These are phyloP conservation scores for Cicer yamashitae DNA, from an alignment of 306 rosid species.

Conservation along the genomic window DNA sequence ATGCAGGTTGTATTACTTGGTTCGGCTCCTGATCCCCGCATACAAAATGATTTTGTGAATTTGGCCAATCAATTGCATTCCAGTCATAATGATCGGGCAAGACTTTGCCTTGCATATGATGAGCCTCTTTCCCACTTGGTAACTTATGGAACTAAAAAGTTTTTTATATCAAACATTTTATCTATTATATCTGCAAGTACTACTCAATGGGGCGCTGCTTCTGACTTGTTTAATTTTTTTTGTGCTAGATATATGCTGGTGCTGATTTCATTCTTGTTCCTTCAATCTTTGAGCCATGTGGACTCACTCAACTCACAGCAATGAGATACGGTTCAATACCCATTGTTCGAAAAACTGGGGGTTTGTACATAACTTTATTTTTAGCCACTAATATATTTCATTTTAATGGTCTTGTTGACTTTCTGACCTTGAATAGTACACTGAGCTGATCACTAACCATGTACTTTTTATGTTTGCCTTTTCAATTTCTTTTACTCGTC, in stretches of 20 bases:
- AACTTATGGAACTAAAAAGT: slow-evolving; percentile 42
- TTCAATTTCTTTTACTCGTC: slow-evolving; percentile 19
- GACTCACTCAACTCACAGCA: slow-evolving; percentile 94
- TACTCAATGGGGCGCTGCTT: slow-evolving; percentile 21
- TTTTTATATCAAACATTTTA: slow-evolving; percentile 2
- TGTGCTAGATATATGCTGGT: slow-evolving; percentile 87
- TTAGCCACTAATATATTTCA: slow-evolving; percentile 15
- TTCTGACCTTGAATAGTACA: slow-evolving; percentile 11
- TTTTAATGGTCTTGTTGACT: slow-evolving; percentile 26
- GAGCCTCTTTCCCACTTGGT: slow-evolving; percentile 99
- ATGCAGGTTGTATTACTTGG: slow-evolving; percentile 94
- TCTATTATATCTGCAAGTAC: slow-evolving; percentile 36
- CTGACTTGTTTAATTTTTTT: neutral
- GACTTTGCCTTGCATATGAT: slow-evolving; percentile 87
- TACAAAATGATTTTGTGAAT: slow-evolving; percentile 89
- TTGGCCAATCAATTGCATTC: slow-evolving; percentile 78
- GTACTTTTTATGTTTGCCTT: neutral
- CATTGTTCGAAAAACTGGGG: slow-evolving; percentile 96
- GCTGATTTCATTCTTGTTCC: slow-evolving; percentile 94
- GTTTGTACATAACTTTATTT: slow-evolving; percentile 39
- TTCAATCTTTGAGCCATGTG: slow-evolving; percentile 98
- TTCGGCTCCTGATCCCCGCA: slow-evolving; percentile 98
- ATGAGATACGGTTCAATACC: slow-evolving; percentile 99
- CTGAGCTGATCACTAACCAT: slow-evolving; percentile 20
- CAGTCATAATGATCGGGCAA: slow-evolving; percentile 63